Percentiles rank a stretch among this genome's conserved stretches.
These are phyloP conservation scores for Podaxis sp. DNA, from an alignment of 768 basidiomycete genomes.

Conservation along the genomic window DNA sequence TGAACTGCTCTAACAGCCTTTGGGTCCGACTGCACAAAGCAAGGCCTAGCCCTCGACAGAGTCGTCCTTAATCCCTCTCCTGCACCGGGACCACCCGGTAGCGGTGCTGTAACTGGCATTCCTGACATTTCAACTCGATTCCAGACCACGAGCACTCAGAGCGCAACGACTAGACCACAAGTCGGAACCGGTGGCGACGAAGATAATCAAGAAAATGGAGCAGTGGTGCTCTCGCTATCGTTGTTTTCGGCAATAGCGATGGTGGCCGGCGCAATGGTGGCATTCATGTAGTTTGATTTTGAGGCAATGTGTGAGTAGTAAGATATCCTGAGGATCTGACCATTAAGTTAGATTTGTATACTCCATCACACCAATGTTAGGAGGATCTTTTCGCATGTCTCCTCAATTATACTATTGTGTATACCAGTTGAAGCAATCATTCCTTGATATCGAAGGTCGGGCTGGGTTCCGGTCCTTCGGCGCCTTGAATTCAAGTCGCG, in stretches of 20 bases:
- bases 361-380: no score
- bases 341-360: no score
- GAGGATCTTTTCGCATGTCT: no score
- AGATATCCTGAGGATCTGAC: no score
- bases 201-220: neutral
- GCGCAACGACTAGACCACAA: neutral
- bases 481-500: no score
- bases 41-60: neutral
- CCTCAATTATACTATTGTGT: no score
- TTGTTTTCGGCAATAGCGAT: neutral
- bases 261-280: neutral
- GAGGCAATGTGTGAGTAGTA: neutral
- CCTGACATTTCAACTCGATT: conserved; percentile 1
- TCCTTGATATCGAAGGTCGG: no score
- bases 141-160: neutral
- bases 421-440: no score
- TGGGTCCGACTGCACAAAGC: neutral
- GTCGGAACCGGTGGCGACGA: neutral
- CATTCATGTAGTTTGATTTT: neutral
- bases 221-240: neutral
- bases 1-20: neutral
- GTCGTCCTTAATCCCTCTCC: neutral
- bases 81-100: conserved; percentile 3
- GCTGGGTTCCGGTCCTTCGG: no score
- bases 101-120: neutral